Conservation (phyloP, 495 filamentous ascomycete genomes). For the Baudoinia panamericana region DNA sequence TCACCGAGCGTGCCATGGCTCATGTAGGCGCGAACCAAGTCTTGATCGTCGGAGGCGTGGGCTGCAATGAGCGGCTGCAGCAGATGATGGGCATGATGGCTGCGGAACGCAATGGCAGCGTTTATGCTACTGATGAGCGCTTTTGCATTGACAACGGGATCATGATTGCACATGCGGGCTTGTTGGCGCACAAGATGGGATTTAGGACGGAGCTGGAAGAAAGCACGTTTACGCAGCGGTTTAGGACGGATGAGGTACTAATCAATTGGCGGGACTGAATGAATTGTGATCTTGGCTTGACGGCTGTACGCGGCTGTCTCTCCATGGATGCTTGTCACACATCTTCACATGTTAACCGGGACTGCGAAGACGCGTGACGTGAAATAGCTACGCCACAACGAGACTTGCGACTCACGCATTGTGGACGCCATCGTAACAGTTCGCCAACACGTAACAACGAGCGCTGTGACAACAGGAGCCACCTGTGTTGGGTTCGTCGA, state of each 20-base stretch:
- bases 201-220: slow-evolving; percentile 65
- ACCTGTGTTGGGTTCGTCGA: too few species aligned
- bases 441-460: too few species aligned
- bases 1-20: slow-evolving; percentile 96
- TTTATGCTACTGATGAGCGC: slow-evolving; percentile 89
- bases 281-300: neutral
- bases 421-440: too few species aligned
- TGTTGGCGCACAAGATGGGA: slow-evolving; percentile 70
- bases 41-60: slow-evolving; percentile 91
- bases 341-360: too few species aligned
- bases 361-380: too few species aligned
- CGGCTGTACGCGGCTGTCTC: neutral
- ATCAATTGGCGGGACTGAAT: slow-evolving; percentile 75
- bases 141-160: slow-evolving; percentile 99
- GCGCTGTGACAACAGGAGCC: too few species aligned
- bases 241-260: slow-evolving; percentile 86
- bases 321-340: neutral
- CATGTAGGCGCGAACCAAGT: slow-evolving; percentile 87
- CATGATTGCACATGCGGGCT: slow-evolving; percentile 96
- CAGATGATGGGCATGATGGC: slow-evolving; percentile 99
- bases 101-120: slow-evolving; percentile 71
- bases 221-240: slow-evolving; percentile 82
- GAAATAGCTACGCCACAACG: too few species aligned
- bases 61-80: slow-evolving; percentile 90
- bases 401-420: too few species aligned